Conservation (phyloP, 108 stramenopile genomes). For the Nitzschia sp. region DNA sequence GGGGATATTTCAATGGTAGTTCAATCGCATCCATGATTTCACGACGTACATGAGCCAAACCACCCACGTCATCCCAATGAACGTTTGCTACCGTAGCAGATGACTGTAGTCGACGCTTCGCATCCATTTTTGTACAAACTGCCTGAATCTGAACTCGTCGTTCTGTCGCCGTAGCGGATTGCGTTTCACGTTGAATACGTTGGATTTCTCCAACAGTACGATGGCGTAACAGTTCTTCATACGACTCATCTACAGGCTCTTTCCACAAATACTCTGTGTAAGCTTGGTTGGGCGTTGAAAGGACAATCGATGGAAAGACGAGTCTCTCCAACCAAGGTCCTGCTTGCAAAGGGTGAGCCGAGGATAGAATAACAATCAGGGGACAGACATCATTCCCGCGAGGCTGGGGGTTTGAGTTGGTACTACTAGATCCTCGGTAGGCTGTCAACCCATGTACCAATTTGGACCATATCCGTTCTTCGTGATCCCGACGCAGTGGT, state of each 20-base stretch:
- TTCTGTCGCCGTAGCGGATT: conserved; percentile 3
- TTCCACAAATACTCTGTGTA: conserved; percentile 68
- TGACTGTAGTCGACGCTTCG: conserved; percentile 7
- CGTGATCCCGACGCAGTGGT: conserved; percentile 51
- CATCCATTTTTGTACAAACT: conserved; percentile 40
- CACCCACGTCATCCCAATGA: conserved; percentile 95
- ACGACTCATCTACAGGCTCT: background rate
- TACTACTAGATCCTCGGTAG: background rate
- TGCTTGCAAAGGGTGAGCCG: conserved; percentile 39
- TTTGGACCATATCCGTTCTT: conserved; percentile 60
- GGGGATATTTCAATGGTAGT: conserved; percentile 93
- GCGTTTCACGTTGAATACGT: conserved; percentile 10
- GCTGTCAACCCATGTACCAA: conserved; percentile 28
- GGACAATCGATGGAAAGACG: conserved; percentile 43
- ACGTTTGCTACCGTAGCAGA: conserved; percentile 61
- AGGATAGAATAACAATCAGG: conserved; percentile 62
- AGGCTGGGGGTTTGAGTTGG: background rate
- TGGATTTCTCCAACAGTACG: conserved; percentile 43
- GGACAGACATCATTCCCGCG: conserved; percentile 17
- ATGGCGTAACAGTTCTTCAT: conserved; percentile 15
- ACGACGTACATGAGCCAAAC: conserved; percentile 87
- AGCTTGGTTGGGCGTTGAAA: conserved; percentile 50
- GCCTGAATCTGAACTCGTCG: conserved; percentile 16
- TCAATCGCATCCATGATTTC: conserved; percentile 99
- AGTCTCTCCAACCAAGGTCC: conserved; percentile 61